Conservation (phyloP, 1,139 yeast genomes). For the Yamadazyma spencermartinsiae region DNA sequence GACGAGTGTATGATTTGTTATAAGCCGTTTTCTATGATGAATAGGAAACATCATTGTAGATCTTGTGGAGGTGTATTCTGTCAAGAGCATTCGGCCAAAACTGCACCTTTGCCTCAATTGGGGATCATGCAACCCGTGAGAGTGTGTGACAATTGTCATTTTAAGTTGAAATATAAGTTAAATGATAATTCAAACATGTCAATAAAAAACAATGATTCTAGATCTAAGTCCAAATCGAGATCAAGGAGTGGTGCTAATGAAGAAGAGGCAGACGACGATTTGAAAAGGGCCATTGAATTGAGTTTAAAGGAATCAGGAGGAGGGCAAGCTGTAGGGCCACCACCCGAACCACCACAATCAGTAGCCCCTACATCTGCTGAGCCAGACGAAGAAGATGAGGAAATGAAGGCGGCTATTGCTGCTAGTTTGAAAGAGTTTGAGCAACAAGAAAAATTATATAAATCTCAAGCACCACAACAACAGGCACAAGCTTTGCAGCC, state of each 20-base stretch:
- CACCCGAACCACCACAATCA: slow-evolving; percentile 16
- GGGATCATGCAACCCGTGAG: slow-evolving; percentile 91
- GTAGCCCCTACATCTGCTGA: slow-evolving; percentile 18
- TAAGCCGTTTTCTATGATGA: slow-evolving; percentile 72
- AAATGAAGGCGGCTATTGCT: slow-evolving; percentile 92
- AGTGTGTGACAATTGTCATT: slow-evolving; percentile 89
- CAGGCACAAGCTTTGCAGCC: slow-evolving; percentile 13
- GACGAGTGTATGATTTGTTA: slow-evolving; percentile 97
- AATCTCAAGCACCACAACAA: slow-evolving; percentile 22
- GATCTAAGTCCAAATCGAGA: not conserved
- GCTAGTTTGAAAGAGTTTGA: slow-evolving; percentile 81
- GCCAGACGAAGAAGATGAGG: slow-evolving; percentile 76
- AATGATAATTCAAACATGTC: slow-evolving; percentile 10
- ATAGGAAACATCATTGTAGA: slow-evolving; percentile 94
- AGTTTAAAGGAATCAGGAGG: slow-evolving; percentile 62
- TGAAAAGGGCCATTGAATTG: slow-evolving; percentile 74
- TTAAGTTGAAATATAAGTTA: slow-evolving; percentile 37
- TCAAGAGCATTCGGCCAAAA: slow-evolving; percentile 76
- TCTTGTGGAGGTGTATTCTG: slow-evolving; percentile 96
- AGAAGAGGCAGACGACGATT: slow-evolving; percentile 71
- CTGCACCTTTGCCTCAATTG: slow-evolving; percentile 69
- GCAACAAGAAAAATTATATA: slow-evolving; percentile 29
- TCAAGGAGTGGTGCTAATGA: slow-evolving; percentile 18
- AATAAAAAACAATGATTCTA: slow-evolving; percentile 5
- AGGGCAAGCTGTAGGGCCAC: slow-evolving; percentile 14